Evolutionary conservation across 306 rosid genomes (phyloP), one percentile per base, ranked within the genome.

Genomic region (Phaseolus lunatus): DNA sequence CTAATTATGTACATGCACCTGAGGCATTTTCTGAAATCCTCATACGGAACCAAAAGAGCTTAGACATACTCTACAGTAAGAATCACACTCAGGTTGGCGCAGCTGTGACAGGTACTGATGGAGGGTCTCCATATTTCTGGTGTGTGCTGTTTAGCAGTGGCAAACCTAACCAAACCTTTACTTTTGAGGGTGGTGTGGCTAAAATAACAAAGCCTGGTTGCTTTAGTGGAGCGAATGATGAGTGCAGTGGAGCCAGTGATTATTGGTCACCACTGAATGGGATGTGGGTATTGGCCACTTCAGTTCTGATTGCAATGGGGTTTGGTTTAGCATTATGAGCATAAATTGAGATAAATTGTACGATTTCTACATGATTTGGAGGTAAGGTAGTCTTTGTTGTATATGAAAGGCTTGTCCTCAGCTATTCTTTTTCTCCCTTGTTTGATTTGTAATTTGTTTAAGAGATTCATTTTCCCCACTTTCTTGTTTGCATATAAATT

Each of bases 51-150:
- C 75, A 81, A 69, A 92, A 84, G 86, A 84, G 94, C 87, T 80
- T 92, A 27, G 97, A 92, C 57, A 88, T 95, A 53, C 89, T 92
- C 29, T 81, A 89, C 77, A 59, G 79, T 58, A 90, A 86, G 88
- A 90, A 92, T 45, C 92, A 92, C 87, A 92, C 96, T 33, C 88
- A 95, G 80, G 88, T 92, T 1, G 99, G 99, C 73, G 99, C 97
- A 67, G 99, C 92, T 43, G 97, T 86, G 66, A 85, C 88, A 5
- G 97, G 99, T 67, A 85, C 90, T 6, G 96, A 95, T 86, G 90
- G 98, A 6, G 96, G 93, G 3, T 81, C 90, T 72, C 94, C 97
- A 37, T 92, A 92, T 78, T 95, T 90, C 87, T 95, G 99, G 99
- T 95, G 97, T 75, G 96, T 92, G 54, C 52, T 95, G 86, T 95